Evolutionary conservation across 352 stramenopile species (phyloP).

Genomic region (Pythium chondricola): DNA sequence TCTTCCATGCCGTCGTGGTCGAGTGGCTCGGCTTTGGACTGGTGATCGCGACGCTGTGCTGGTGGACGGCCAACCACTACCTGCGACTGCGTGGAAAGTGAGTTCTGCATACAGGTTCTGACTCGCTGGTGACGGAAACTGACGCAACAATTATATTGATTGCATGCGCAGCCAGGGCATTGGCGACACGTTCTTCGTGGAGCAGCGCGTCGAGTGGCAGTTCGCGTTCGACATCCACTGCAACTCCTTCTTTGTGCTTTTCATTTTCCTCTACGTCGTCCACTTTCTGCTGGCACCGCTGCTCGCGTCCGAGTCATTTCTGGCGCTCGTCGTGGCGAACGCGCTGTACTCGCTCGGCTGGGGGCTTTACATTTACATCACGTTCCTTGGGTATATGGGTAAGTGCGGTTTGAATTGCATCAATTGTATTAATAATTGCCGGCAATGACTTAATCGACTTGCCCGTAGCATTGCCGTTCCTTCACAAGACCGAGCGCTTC

Average conservation of each 20-base stretch:
- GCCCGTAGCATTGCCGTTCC: slow-evolving; percentile 73
- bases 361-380: slow-evolving; percentile 97
- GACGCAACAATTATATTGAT: neutral
- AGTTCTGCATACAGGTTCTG: too few species aligned
- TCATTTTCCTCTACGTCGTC: slow-evolving; percentile 94
- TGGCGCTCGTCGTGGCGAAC: slow-evolving; percentile 90
- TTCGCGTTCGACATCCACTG: slow-evolving; percentile 99
- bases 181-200: slow-evolving; percentile 84
- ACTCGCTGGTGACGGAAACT: too few species aligned
- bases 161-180: slow-evolving; percentile 40
- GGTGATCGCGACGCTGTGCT: slow-evolving; percentile 60
- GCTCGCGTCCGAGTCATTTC: slow-evolving; percentile 85
- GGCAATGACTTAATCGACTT: neutral
- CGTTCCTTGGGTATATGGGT: slow-evolving; percentile 95
- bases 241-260: slow-evolving; percentile 98
- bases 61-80: slow-evolving; percentile 72
- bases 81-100: slow-evolving; percentile 57
- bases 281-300: slow-evolving; percentile 95
- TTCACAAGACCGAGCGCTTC: slow-evolving; percentile 88
- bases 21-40: slow-evolving; percentile 79
- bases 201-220: slow-evolving; percentile 98
- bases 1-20: slow-evolving; percentile 76
- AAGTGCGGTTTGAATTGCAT: slow-evolving; percentile 13
- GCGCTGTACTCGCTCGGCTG: slow-evolving; percentile 92
- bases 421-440: too few species aligned